Evolutionary conservation across 2,329 filamentous ascomycete genomes (phyloP), one percentile per base, ranked within the genome.

Genomic region (Aspergillus pseudoglaucus): DNA sequence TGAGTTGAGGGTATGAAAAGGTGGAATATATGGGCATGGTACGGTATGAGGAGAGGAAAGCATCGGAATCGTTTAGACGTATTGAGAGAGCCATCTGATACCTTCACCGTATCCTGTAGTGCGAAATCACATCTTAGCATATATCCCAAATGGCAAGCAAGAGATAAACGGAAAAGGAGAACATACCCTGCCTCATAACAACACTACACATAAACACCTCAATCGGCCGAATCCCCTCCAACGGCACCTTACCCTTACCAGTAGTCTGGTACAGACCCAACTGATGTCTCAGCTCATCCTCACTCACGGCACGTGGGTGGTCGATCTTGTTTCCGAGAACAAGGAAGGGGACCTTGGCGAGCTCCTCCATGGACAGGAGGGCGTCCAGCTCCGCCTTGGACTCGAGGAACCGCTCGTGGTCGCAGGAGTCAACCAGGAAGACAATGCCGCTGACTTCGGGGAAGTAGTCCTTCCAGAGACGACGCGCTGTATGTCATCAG

Each of bases 121-220:
- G 22, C 3, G 4, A 22, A 20, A 4, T 3, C 2, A 22, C 22
- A 22, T 22, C 5, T 22, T 22, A 22, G 22, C 20, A 20, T 20
- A 20, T 20, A 4, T 20, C 20, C 20, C 20, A 20, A 20, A 20
- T 20, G 20, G 20, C 37, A 20, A 44, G 25, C 38, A n/a, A 22
- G 43, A 18, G 9, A n/a, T 25, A 20, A 39, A n/a, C 2, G 12
- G 43, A 41, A 32, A 40, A 22, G 41, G 23, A 32, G 38, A 52
- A 72, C 79, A 59, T 61, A 85, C 82, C 93, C 78, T 97, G 91
- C 72, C 91, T 83, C 89, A 96, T 95, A 54, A 97, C 91, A 59
- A 97, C 90, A 62, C 88, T 95, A 81, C 90, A 97, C 93, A 98
- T 95, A 74, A 97, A 97, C 54, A 97, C 82, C 80, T 98, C 93